These are phyloP conservation scores for Neurospora terricola DNA, from an alignment of 495 filamentous ascomycete genomes.

Conservation along the genomic window DNA sequence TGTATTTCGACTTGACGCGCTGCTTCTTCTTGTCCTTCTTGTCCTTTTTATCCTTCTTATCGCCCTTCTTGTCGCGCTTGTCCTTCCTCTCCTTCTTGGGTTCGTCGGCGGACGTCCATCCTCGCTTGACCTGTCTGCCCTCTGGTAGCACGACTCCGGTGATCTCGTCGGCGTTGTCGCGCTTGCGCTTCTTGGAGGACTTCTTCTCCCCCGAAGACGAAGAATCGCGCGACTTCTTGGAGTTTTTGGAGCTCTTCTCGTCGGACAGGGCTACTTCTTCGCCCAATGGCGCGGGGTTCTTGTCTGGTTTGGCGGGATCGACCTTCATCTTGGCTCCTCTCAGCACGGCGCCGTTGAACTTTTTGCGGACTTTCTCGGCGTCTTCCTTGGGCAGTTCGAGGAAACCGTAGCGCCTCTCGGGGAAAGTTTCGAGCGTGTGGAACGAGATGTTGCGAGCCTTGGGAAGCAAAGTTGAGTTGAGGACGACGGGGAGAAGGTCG, in stretches of 20 bases:
- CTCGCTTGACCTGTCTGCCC: constrained; percentile 72
- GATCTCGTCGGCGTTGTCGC: constrained; percentile 39
- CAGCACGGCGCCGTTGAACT: constrained; percentile 79
- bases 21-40: constrained; percentile 45
- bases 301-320: constrained; percentile 58
- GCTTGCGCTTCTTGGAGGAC: constrained; percentile 42
- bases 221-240: constrained; percentile 17
- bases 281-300: constrained; percentile 24
- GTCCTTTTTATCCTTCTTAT: constrained; percentile 37
- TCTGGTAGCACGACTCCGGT: constrained; percentile 63
- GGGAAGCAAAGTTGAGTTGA: constrained; percentile 57
- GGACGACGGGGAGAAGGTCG: constrained; percentile 54
- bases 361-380: constrained; percentile 82
- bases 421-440: constrained; percentile 74
- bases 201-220: constrained; percentile 40
- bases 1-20: constrained; percentile 62
- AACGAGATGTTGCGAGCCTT: constrained; percentile 70
- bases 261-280: constrained; percentile 23
- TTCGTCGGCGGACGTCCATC: constrained; percentile 67
- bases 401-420: constrained; percentile 84
- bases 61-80: constrained; percentile 35
- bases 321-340: constrained; percentile 79
- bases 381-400: constrained; percentile 70
- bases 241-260: constrained; percentile 28
- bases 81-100: constrained; percentile 43